Conservation (phyloP, 2,329 filamentous ascomycete species). For the Rutstroemia sp. region DNA sequence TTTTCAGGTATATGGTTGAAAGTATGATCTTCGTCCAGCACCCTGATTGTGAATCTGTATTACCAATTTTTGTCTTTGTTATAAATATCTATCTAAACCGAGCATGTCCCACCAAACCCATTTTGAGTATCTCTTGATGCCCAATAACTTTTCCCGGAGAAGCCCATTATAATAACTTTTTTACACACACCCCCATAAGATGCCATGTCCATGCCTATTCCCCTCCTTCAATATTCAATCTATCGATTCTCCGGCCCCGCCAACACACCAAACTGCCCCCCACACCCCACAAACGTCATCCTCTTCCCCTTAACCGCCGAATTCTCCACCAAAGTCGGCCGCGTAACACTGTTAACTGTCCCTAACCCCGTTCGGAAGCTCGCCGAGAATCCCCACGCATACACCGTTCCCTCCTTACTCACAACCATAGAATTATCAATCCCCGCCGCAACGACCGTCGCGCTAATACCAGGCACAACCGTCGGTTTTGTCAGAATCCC, state of each 20-base stretch:
- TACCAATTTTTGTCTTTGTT: too few species aligned
- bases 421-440: conserved; percentile 69
- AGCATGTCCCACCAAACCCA: too few species aligned
- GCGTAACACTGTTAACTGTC: conserved; percentile 66
- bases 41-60: too few species aligned
- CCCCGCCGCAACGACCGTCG: conserved; percentile 48
- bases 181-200: too few species aligned
- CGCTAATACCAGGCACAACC: conserved; percentile 32
- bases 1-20: too few species aligned
- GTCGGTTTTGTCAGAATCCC: conserved; percentile 65
- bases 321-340: conserved; percentile 78
- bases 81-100: too few species aligned
- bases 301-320: conserved; percentile 68
- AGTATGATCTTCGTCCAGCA: too few species aligned
- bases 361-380: conserved; percentile 77
- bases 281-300: conserved; percentile 68
- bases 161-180: too few species aligned
- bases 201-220: too few species aligned
- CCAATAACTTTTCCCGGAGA: too few species aligned
- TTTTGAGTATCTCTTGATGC: too few species aligned
- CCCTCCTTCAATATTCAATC: neutral
- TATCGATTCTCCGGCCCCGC: conserved; percentile 31
- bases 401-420: conserved; percentile 60
- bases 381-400: conserved; percentile 72
- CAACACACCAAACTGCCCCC: conserved; percentile 71